Conservation (phyloP, 768 basidiomycete genomes). For the Pleurotus ostreatus region DNA sequence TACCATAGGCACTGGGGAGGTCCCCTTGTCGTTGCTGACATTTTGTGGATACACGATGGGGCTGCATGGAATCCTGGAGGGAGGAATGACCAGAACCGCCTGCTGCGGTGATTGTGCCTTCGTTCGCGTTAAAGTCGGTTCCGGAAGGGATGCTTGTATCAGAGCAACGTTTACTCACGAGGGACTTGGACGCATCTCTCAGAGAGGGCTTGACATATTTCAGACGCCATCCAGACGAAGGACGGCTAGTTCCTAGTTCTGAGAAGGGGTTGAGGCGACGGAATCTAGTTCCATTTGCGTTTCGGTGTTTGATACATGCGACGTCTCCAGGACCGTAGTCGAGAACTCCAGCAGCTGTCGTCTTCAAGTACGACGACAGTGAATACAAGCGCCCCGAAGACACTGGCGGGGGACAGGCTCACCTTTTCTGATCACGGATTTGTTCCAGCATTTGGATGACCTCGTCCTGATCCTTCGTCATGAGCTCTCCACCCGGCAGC, state of each 20-base stretch:
- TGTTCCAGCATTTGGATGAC: constrained; percentile 66
- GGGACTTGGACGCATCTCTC: too few species aligned
- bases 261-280: constrained; percentile 66
- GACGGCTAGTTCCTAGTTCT: constrained; percentile 21
- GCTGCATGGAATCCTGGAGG: too few species aligned
- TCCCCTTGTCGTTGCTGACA: too few species aligned
- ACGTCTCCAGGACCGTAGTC: constrained; percentile 32
- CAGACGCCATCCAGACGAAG: too few species aligned
- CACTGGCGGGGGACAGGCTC: constrained; percentile 11
- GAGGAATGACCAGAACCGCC: too few species aligned
- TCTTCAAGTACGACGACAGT: constrained; percentile 25
- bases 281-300: constrained; percentile 69
- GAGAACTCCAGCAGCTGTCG: constrained; percentile 53
- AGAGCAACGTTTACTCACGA: too few species aligned
- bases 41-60: too few species aligned
- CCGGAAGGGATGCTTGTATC: too few species aligned
- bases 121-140: too few species aligned
- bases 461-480: constrained; percentile 65
- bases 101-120: too few species aligned
- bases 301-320: constrained; percentile 21
- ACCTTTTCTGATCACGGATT: constrained; percentile 63
- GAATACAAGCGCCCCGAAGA: not conserved
- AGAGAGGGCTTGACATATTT: too few species aligned
- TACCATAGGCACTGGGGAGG: too few species aligned
- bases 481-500: constrained; percentile 72